phyloP scores from a whole-genome alignment of 2,329 filamentous ascomycete species.

The Apiospora saccharicola region DNA sequence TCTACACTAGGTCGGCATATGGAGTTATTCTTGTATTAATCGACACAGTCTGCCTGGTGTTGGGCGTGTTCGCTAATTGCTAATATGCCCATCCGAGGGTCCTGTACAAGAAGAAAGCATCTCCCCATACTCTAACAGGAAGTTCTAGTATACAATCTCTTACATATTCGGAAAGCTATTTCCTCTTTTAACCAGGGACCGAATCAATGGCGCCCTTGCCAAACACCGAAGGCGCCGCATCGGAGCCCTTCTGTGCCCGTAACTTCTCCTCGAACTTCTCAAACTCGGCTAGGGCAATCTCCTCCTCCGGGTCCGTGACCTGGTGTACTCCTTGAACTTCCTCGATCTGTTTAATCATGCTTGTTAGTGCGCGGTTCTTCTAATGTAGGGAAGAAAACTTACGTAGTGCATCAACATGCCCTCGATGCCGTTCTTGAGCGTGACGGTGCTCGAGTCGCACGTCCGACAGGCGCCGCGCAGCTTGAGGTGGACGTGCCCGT shows the following conservation, averaged over 20 bases:
- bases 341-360: constrained; percentile 68
- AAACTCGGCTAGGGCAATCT: constrained; percentile 86
- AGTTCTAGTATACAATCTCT: constrained; percentile 17
- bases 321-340: constrained; percentile 94
- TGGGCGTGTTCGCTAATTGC: background rate
- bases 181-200: constrained; percentile 42
- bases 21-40: background rate
- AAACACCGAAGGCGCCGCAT: constrained; percentile 45
- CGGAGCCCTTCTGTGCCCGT: constrained; percentile 59
- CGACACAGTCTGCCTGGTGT: background rate
- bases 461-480: constrained; percentile 92
- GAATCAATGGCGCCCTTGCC: constrained; percentile 47
- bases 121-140: background rate
- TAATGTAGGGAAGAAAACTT: constrained; percentile 37
- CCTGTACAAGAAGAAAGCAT: constrained; percentile 13
- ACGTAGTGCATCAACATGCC: constrained; percentile 98
- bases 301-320: constrained; percentile 90
- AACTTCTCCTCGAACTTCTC: constrained; percentile 92
- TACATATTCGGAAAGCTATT: background rate
- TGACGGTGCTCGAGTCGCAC: constrained; percentile 96
- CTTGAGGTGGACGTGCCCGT: constrained; percentile 86
- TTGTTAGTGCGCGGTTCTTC: background rate
- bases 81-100: background rate
- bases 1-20: background rate
- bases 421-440: constrained; percentile 96